Conservation (phyloP, 2,329 filamentous ascomycete genomes). For the Penicillium frequentans region DNA sequence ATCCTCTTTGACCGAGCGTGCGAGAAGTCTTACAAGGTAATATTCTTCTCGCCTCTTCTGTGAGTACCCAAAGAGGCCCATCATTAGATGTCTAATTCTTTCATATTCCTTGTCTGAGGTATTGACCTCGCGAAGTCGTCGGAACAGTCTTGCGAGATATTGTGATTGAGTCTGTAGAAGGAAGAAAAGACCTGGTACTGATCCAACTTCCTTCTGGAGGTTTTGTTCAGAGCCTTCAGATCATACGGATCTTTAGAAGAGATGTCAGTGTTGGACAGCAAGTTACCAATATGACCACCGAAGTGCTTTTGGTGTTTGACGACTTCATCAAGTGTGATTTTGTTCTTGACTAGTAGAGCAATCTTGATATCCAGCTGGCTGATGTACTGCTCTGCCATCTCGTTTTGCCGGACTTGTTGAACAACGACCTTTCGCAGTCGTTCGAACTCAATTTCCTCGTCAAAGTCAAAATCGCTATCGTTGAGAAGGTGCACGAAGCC, state of each 20-base stretch:
- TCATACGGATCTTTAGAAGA: constrained; percentile 90
- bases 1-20: constrained; percentile 80
- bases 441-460: constrained; percentile 97
- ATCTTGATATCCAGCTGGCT: constrained; percentile 99
- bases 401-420: constrained; percentile 94
- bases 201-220: constrained; percentile 90
- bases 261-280: constrained; percentile 86
- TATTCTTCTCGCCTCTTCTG: constrained; percentile 97
- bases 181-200: constrained; percentile 99
- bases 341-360: constrained; percentile 96
- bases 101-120: constrained; percentile 90
- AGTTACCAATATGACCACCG: constrained; percentile 79
- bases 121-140: constrained; percentile 76
- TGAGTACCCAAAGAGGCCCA: constrained; percentile 95
- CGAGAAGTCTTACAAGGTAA: constrained; percentile 86
- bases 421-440: constrained; percentile 92
- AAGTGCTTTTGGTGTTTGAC: constrained; percentile 96
- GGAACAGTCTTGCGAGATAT: constrained; percentile 87
- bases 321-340: constrained; percentile 97
- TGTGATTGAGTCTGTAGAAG: constrained; percentile 94
- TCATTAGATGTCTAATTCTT: constrained; percentile 87
- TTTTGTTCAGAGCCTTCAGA: constrained; percentile 95
- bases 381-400: constrained; percentile 96
- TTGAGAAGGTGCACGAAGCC: constrained; percentile 97
- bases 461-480: constrained; percentile 98